Base-by-base conservation (phyloP, 2,329 filamentous ascomycete genomes). In the Colletotrichum spaethianum region DNA sequence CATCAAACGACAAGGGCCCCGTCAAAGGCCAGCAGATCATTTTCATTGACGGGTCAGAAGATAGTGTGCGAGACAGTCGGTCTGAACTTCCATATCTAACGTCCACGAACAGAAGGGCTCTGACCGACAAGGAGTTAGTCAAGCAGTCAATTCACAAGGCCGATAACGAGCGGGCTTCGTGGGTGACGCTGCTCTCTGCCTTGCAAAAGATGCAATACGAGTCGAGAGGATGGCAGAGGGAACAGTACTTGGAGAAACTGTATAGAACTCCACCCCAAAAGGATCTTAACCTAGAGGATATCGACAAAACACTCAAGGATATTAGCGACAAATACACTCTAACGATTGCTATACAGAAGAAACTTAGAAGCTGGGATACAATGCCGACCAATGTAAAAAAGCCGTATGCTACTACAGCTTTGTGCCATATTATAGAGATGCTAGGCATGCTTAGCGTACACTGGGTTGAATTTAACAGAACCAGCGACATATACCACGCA, bases 381-480 rank as follows among this genome's bases (percentile, higher is more conserved):
- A 88, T 89, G 85, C 87, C 87, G 1, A 66, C 80, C 1, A 80
- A 80, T 40, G 77, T 88, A 60, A 83, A 80, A 42, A 85, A 85
- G 44, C 87, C 87, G 0, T 89, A 87, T 61, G 87, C 86, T 2
- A 89, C 86, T 0, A 88, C 85, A 0, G 86, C 87, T 23, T 87
- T 89, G 72, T 88, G 85, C 66, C 88, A 89, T 73, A 77, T 89
- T 4, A 79, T 90, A 36, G 88, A 89, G 80, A 86, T 89, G 71
- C 82, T 87, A 31, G 86, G 86, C 4, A 85, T 86, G 69, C 79
- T 90, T 20, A 87, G 89, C 9, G 82, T 91, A 11, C 85, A 91
- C 78, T 91, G 89, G 89, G 88, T 87, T 73, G 86, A 88, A 66
- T 90, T 90, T 74, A 86, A 90, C 74, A 82, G 86, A 42, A 84